phyloP scores from a whole-genome alignment of 2,329 filamentous ascomycete species.

The Xylaria sp. region DNA sequence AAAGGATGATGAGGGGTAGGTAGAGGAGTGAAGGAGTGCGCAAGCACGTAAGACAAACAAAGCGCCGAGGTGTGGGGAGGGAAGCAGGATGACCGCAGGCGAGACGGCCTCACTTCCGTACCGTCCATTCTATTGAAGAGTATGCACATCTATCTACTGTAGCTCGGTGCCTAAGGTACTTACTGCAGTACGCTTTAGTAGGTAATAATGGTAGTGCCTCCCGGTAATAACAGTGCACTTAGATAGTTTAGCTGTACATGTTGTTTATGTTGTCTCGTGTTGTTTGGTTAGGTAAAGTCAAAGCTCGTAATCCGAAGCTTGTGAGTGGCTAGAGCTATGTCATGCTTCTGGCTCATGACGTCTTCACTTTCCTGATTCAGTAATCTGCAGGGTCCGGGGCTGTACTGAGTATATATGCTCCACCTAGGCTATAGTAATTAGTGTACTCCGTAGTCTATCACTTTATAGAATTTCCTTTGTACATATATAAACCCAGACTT shows the following conservation, averaged over 20 bases:
- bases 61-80: not conserved
- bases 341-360: constrained; percentile 41
- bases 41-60: not conserved
- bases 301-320: constrained; percentile 46
- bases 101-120: not conserved
- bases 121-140: not conserved
- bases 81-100: not conserved
- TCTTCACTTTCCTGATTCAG: constrained; percentile 33
- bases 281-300: not conserved
- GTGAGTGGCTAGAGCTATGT: constrained; percentile 44
- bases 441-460: not conserved
- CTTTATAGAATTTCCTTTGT: no score
- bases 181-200: no score
- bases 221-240: not conserved
- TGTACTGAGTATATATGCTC: not conserved
- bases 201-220: not conserved
- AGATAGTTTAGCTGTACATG: not conserved
- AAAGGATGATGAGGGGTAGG: not conserved
- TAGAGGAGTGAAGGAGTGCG: not conserved
- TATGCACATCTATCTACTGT: not conserved
- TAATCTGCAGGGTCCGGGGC: constrained; percentile 17
- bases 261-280: not conserved
- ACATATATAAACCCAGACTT: no score
- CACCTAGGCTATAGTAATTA: not conserved
- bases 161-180: not conserved